A percentile compares a stretch with the other conserved stretches of the same genome.
phyloP scores from a whole-genome alignment of 495 filamentous ascomycete species.

The Aspergillus nanangensis region DNA sequence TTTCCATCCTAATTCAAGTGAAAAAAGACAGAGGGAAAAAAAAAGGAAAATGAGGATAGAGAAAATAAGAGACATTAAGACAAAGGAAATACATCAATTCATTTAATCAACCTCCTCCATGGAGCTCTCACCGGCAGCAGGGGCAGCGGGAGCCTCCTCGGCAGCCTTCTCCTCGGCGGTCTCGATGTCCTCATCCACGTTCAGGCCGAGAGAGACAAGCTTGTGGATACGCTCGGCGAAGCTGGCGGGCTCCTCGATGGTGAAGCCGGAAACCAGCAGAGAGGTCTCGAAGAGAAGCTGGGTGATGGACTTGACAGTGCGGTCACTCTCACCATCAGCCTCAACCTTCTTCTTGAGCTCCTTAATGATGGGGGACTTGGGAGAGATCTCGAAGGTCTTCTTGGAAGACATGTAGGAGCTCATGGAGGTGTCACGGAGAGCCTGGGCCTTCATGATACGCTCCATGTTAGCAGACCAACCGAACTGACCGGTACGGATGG shows the following conservation, averaged over 20 bases:
- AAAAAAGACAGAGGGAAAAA: slow-evolving; percentile 12
- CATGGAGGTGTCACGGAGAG: slow-evolving; percentile 99
- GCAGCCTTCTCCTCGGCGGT: slow-evolving; percentile 58
- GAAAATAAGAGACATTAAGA: not conserved
- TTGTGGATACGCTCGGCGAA: slow-evolving; percentile 99
- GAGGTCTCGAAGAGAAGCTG: slow-evolving; percentile 98
- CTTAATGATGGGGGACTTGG: slow-evolving; percentile 94
- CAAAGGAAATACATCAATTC: slow-evolving; percentile 8
- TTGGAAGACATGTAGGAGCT: slow-evolving; percentile 99
- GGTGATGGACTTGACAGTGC: slow-evolving; percentile 96
- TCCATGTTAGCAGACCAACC: slow-evolving; percentile 99
- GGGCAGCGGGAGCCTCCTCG: slow-evolving; percentile 58
- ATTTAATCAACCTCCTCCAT: slow-evolving; percentile 74
- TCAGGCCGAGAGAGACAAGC: slow-evolving; percentile 92
- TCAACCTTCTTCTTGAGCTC: slow-evolving; percentile 99
- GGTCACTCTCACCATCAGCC: slow-evolving; percentile 93
- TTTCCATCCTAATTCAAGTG: slow-evolving; percentile 6
- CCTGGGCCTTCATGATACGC: slow-evolving; percentile 99
- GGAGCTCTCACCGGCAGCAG: slow-evolving; percentile 57
- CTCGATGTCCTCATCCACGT: slow-evolving; percentile 89
- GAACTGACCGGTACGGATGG: slow-evolving; percentile 99
- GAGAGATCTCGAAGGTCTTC: slow-evolving; percentile 99
- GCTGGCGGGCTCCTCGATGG: slow-evolving; percentile 95
- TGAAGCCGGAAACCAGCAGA: slow-evolving; percentile 96
- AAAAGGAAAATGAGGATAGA: slow-evolving; percentile 1